phyloP scores from a whole-genome alignment of 2,329 filamentous ascomycete species.

The Lecanosticta acicola region DNA sequence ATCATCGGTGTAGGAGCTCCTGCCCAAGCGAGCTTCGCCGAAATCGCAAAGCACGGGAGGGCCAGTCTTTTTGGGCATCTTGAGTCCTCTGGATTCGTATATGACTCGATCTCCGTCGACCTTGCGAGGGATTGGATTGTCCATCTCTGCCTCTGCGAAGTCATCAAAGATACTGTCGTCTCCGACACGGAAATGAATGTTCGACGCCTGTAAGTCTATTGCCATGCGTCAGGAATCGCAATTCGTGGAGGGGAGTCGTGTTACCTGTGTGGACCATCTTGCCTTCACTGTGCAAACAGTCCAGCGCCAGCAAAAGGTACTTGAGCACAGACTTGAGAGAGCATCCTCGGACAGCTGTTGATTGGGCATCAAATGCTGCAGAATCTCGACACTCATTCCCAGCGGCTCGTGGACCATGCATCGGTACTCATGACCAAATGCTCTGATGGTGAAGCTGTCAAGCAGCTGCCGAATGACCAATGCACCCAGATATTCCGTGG shows the following conservation, averaged over 20 bases:
- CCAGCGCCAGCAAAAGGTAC: conserved; percentile 25
- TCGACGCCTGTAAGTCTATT: background rate
- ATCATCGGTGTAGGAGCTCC: conserved; percentile 26
- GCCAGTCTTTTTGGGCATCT: conserved; percentile 33
- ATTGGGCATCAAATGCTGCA: conserved; percentile 13
- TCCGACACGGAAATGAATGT: background rate
- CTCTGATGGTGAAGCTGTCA: conserved; percentile 34
- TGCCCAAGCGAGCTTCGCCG: conserved; percentile 34
- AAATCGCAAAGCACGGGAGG: conserved; percentile 33
- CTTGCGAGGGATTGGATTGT: conserved; percentile 34
- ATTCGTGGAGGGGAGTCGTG: background rate
- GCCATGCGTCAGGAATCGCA: background rate
- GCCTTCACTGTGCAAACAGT: conserved; percentile 24
- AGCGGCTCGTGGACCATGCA: conserved; percentile 35
- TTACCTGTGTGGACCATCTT: background rate
- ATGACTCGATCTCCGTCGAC: conserved; percentile 22
- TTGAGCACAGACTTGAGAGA: conserved; percentile 17
- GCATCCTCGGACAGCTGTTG: conserved; percentile 8
- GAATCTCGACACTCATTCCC: conserved; percentile 36
- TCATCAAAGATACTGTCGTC: background rate
- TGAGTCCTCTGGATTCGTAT: conserved; percentile 33
- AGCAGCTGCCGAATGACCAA: conserved; percentile 31
- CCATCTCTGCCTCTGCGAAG: too few species aligned
- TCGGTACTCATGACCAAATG: conserved; percentile 33
- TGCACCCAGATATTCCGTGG: conserved; percentile 27